Conservation (phyloP, 345 rosid species). For the Arabis hirsuta region DNA sequence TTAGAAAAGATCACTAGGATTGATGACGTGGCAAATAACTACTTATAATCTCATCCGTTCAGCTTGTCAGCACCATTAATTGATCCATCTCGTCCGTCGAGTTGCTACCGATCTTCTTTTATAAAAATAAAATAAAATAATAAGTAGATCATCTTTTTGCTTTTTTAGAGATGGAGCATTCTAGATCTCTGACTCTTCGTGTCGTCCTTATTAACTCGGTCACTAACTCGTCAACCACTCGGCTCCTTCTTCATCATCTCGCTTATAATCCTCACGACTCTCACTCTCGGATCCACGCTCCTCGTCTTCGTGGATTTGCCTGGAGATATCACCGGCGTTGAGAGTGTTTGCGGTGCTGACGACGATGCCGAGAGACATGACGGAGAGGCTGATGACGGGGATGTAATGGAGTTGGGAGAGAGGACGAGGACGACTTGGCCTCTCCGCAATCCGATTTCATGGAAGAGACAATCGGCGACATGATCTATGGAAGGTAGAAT, state of each 20-base stretch:
- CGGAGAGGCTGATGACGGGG: conserved; percentile 80
- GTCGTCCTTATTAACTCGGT: conserved; percentile 67
- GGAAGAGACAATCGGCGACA: background rate
- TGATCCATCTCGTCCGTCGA: too few species aligned
- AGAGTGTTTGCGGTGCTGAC: conserved; percentile 88
- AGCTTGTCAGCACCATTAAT: too few species aligned
- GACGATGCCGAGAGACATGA: conserved; percentile 82
- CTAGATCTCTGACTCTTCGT: conserved; percentile 22
- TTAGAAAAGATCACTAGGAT: too few species aligned
- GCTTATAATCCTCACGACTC: conserved; percentile 45
- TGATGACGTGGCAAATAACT: too few species aligned
- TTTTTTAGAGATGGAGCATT: too few species aligned
- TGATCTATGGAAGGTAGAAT: background rate
- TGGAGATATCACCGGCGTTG: conserved; percentile 72
- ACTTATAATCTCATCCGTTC: too few species aligned
- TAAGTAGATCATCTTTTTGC: too few species aligned
- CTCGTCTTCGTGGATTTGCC: conserved; percentile 59
- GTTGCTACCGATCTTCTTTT: too few species aligned
- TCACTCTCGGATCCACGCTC: too few species aligned
- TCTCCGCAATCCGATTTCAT: background rate
- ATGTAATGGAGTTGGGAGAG: conserved; percentile 66
- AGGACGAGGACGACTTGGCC: conserved; percentile 13
- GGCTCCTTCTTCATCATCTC: conserved; percentile 51
- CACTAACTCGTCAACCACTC: conserved; percentile 46
- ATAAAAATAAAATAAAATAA: too few species aligned